A percentile compares a stretch with the other conserved stretches of the same genome.
Conservation (phyloP, 2,329 filamentous ascomycete species). For the Fusarium sp. region DNA sequence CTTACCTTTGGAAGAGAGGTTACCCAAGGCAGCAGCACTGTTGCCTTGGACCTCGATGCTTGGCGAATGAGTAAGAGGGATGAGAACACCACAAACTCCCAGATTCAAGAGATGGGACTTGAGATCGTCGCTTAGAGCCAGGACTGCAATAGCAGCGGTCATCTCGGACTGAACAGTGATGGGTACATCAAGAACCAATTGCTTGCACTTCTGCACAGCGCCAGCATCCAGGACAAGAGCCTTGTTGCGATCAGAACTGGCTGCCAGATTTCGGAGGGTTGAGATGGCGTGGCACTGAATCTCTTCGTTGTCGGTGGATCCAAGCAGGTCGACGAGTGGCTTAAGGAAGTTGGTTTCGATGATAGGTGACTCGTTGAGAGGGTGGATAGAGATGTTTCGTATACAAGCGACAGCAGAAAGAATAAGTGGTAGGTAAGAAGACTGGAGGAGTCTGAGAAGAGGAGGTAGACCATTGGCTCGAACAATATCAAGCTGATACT, state of each 20-base stretch:
- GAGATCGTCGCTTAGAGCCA: conserved; percentile 94
- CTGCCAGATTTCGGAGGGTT: conserved; percentile 92
- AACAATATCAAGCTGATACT: conserved; percentile 98
- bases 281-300: conserved; percentile 99
- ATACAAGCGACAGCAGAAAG: conserved; percentile 98
- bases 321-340: conserved; percentile 91
- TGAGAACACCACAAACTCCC: conserved; percentile 95
- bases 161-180: conserved; percentile 98
- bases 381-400: conserved; percentile 98
- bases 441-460: conserved; percentile 89
- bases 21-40: conserved; percentile 94
- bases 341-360: conserved; percentile 97
- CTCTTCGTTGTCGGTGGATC: conserved; percentile 97
- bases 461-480: conserved; percentile 87
- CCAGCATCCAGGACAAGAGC: conserved; percentile 96
- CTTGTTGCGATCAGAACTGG: conserved; percentile 98
- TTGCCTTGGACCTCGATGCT: conserved; percentile 99
- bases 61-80: conserved; percentile 92
- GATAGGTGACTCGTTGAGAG: conserved; percentile 96
- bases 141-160: conserved; percentile 98
- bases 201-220: conserved; percentile 98
- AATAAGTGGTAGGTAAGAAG: conserved; percentile 94
- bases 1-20: conserved; percentile 95
- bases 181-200: conserved; percentile 92
- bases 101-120: conserved; percentile 91